phyloP scores from a whole-genome alignment of 768 basidiomycete genomes.

The Mycena haematopus region DNA sequence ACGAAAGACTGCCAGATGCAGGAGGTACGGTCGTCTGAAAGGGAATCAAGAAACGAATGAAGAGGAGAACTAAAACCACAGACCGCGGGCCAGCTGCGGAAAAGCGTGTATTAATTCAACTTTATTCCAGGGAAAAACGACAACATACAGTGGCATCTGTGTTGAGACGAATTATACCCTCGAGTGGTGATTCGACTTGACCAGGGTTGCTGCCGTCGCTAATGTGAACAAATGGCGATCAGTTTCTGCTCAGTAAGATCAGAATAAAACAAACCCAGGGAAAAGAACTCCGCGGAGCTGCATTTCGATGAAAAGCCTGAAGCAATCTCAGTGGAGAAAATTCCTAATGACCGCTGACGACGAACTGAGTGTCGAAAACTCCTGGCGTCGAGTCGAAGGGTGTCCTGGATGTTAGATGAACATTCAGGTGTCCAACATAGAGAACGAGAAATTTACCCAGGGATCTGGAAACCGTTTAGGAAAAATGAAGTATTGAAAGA shows the following conservation, averaged over 20 bases:
- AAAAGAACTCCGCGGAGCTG: constrained; percentile 37
- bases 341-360: no score
- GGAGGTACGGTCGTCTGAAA: constrained; percentile 41
- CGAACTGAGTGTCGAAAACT: no score
- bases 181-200: constrained; percentile 30
- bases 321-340: no score
- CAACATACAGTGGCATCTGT: constrained; percentile 25
- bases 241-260: no score
- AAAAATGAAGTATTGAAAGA: background rate
- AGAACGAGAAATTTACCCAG: constrained; percentile 7
- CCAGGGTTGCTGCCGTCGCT: constrained; percentile 31
- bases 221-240: constrained; percentile 28
- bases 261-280: constrained; percentile 34
- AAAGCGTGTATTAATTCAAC: no score
- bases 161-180: constrained; percentile 30
- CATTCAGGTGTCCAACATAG: constrained; percentile 2
- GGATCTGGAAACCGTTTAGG: constrained; percentile 25
- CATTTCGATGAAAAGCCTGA: constrained; percentile 42
- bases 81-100: constrained; percentile 30
- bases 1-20: constrained; percentile 45
- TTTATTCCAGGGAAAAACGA: no score
- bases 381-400: constrained; percentile 55
- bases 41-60: constrained; percentile 32
- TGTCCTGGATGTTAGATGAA: constrained; percentile 31
- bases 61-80: constrained; percentile 23